Evolutionary conservation across 2,329 filamentous ascomycete genomes (phyloP).

Genomic region (Pseudogymnoascus sp.): DNA sequence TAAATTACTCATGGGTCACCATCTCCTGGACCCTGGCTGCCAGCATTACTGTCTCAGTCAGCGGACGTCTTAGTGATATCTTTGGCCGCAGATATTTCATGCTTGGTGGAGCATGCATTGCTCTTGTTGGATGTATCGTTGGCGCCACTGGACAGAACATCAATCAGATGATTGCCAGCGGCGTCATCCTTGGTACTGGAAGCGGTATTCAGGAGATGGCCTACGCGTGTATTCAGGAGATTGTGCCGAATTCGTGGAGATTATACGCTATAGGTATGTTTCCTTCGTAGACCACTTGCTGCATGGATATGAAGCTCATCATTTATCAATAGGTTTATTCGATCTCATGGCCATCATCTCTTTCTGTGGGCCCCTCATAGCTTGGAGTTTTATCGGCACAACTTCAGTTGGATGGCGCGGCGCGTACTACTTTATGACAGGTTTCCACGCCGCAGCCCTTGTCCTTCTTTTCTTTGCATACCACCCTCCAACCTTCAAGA

Average conservation of each 20-base stretch:
- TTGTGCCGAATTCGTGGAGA: slow-evolving; percentile 33
- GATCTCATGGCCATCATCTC: too few species aligned
- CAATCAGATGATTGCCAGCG: slow-evolving; percentile 35
- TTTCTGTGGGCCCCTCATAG: too few species aligned
- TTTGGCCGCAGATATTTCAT: slow-evolving; percentile 36
- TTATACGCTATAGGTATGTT: slow-evolving; percentile 11
- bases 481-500: too few species aligned
- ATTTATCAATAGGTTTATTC: too few species aligned
- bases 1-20: slow-evolving; percentile 33
- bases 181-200: slow-evolving; percentile 36
- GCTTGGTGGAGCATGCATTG: slow-evolving; percentile 30
- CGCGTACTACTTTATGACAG: slow-evolving; percentile 31
- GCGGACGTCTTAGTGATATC: slow-evolving; percentile 34
- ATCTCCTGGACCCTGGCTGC: slow-evolving; percentile 30
- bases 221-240: slow-evolving; percentile 33
- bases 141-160: slow-evolving; percentile 35
- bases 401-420: slow-evolving; percentile 26
- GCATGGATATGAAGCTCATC: too few species aligned
- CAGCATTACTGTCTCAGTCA: slow-evolving; percentile 31
- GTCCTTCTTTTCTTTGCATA: slow-evolving; percentile 29
- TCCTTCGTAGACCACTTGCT: neutral
- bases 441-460: slow-evolving; percentile 24
- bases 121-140: slow-evolving; percentile 33
- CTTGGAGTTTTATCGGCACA: too few species aligned
- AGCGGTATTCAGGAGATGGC: slow-evolving; percentile 34